phyloP scores from a whole-genome alignment of 2,329 filamentous ascomycete species.

The Ophiostoma angusticollis region DNA sequence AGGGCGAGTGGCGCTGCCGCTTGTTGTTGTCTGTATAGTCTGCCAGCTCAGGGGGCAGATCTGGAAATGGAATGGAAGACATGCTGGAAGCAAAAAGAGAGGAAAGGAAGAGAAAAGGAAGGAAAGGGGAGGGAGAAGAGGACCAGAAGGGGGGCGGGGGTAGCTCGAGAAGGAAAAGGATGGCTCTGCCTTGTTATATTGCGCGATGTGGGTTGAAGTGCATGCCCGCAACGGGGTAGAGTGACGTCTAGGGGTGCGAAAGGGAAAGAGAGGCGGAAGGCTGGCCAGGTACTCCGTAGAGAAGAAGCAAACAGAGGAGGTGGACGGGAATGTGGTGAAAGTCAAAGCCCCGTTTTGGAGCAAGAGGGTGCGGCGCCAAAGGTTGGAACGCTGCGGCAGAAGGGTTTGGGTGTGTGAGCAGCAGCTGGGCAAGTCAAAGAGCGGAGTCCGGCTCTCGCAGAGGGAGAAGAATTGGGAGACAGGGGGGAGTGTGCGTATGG shows the following conservation, averaged over 20 bases:
- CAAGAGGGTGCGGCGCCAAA: constrained; percentile 2
- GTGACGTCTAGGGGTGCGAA: too few species aligned
- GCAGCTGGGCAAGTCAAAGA: too few species aligned
- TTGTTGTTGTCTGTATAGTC: constrained; percentile 12
- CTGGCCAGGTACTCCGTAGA: too few species aligned
- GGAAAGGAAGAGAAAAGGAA: background rate
- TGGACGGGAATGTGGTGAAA: constrained; percentile 4
- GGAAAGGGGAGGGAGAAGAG: background rate
- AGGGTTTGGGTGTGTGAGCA: constrained; percentile 2
- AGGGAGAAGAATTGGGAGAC: too few species aligned
- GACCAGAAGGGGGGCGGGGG: background rate
- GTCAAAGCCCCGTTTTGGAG: constrained; percentile 9
- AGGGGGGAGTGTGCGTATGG: too few species aligned
- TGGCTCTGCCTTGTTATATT: too few species aligned
- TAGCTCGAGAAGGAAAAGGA: background rate
- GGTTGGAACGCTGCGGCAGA: background rate
- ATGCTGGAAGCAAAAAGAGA: constrained; percentile 14
- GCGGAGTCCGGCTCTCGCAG: too few species aligned
- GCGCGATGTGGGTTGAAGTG: too few species aligned
- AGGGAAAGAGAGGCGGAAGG: too few species aligned
- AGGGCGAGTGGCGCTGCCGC: constrained; percentile 12
- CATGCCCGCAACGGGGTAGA: too few species aligned
- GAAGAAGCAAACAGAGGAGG: too few species aligned
- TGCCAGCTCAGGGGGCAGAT: constrained; percentile 16
- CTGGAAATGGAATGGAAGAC: constrained; percentile 20